Base-by-base conservation (phyloP, 305 asterid genomes). In the Fraxinus platypoda region DNA sequence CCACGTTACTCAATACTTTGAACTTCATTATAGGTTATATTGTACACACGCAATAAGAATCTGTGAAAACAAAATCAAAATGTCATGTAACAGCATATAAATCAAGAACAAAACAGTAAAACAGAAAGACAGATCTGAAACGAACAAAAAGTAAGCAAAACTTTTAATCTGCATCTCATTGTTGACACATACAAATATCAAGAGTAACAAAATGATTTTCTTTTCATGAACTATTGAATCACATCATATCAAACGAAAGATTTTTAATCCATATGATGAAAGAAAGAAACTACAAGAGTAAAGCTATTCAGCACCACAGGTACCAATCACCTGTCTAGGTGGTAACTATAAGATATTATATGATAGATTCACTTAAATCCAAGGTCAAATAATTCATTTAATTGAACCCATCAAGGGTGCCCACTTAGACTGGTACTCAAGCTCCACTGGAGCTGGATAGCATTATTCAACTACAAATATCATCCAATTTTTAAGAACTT, bases 1-100 rank as follows among this genome's bases (percentile, higher is more conserved):
- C 98, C 81, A 93, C 98, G 76, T 80, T 87, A 73, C 88, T 92
- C 76, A 96, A 93, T 83, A 71, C 87, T 79, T 81, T 91, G 84
- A 92, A 83, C 86, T 87, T 91, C 97, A 93, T 93, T 73, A 15
- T 83, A 33, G 83, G 62, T 41, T 38, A 86, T 74, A 41, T 81
- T 19, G 80, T 72, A 76, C 75, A 52, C 77, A 71, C 64, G 78
- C 75, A 81, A 64, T 79, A 85, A 83, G 82, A 70, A 70, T 88
- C 98, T 92, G 94, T 21, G 46, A 31, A 54, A 76, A 75, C 57
- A 74, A 41, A 19, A 77, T 54, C 17, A 64, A 25, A 68, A 83
- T 57, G 66, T 77, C 41, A 82, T 31, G 70, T 17, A 77, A 76
- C 46, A 57, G 49, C 57, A 70, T 12, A 76, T 13, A 80, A 68